Evolutionary conservation across 768 basidiomycete species (phyloP).

Genomic region (Suillus bovinus): DNA sequence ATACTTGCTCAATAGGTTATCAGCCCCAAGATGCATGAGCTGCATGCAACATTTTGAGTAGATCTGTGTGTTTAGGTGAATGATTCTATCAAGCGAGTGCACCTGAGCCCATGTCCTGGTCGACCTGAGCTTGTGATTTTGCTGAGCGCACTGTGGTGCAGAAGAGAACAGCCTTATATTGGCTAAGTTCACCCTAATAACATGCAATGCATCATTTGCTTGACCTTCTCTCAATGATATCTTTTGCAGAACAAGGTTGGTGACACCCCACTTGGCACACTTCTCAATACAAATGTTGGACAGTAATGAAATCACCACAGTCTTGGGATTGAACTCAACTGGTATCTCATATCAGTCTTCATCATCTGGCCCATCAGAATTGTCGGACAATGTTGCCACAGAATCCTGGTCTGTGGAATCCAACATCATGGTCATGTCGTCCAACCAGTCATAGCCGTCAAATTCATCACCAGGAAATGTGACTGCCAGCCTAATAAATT

Average conservation of each 20-base stretch:
- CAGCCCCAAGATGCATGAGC: too few species aligned
- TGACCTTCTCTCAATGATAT: too few species aligned
- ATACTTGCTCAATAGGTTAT: too few species aligned
- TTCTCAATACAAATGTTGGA: too few species aligned
- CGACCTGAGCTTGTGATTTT: not conserved
- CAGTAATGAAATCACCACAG: too few species aligned
- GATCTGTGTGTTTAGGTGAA: too few species aligned
- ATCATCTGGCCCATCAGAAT: not conserved
- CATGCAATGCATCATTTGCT: conserved; percentile 19
- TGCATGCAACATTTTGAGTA: too few species aligned
- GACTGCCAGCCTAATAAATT: not conserved
- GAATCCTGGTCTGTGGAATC: not conserved
- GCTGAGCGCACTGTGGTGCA: not conserved
- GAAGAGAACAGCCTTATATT: conserved; percentile 15
- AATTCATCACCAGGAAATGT: not conserved
- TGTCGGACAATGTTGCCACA: not conserved
- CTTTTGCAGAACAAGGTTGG: too few species aligned
- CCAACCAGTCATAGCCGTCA: not conserved
- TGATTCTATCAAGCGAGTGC: too few species aligned
- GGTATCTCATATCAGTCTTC: not conserved
- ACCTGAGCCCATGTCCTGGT: too few species aligned
- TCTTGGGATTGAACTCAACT: too few species aligned
- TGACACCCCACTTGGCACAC: too few species aligned
- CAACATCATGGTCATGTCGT: not conserved
- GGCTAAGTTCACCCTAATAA: conserved; percentile 5